Evolutionary conservation across 208 protist genomes (phyloP), one percentile per base, ranked within the genome.

Genomic region (Wallacemonas sp.): DNA sequence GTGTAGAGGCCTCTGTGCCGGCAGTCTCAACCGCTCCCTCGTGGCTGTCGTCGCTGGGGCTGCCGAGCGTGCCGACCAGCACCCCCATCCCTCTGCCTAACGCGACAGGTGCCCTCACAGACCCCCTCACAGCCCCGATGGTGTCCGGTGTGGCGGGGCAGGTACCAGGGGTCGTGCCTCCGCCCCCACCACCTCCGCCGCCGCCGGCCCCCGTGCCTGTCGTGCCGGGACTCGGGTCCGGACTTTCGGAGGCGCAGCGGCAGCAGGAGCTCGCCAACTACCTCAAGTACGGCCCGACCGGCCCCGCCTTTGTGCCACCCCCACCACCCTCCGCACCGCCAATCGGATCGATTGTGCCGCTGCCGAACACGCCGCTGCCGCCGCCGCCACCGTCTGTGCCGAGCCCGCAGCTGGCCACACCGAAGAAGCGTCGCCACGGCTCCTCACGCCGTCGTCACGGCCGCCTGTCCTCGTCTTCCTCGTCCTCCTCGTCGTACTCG

Each of bases 231-330:
- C 36, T 4, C 52, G 10, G 4, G 3, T 0, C 52, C 32, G 32
- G 29, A 12, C 12, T 4, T 3, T 20, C 32, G 0, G 52, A 59
- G 11, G 48, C 52, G 5, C 62, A 65, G 46, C 48, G 54, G 41
- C 41, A 50, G 57, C 36, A 64, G 57, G 41, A 64, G 23, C 22
- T 50, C 18, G 57, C 57, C 22, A 64, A 64, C 42, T 50, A 50
- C 28, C 41, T 48, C 49, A 80, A 80, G 65, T 71, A 75, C 50
- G 74, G 63, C 2, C 68, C 48, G 3, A 28, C 74, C 11, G 69
- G 69, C 14, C 69, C 74, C 20, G 59, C 64, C 1, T 46, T 75
- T 29, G 38, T 68, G 22, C 69, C 74, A 7, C 45, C 46, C n/a
- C 55, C 62, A 10, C 31, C 52, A 29, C 36, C 12, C n/a, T n/a